phyloP scores from a whole-genome alignment of 2,329 filamentous ascomycete species.

The Beauveria asiatica region DNA sequence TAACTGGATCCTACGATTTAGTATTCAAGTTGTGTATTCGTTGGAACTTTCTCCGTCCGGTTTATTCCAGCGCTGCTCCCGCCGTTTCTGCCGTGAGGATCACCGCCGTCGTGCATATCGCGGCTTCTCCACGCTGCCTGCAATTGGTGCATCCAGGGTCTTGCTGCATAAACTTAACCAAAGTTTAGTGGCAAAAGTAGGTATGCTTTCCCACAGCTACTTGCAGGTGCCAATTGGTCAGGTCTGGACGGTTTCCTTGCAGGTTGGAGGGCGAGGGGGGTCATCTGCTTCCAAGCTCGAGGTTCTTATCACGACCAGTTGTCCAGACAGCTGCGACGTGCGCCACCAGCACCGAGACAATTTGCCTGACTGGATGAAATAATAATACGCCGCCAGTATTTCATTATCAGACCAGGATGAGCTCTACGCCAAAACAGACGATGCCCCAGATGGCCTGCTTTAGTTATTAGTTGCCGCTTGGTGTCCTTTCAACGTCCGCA shows the following conservation, averaged over 20 bases:
- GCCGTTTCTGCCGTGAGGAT: neutral
- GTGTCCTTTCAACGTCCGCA: neutral
- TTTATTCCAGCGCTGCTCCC: neutral
- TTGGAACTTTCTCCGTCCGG: too few relatives aligned
- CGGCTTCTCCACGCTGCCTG: constrained; percentile 3
- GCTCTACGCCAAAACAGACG: neutral
- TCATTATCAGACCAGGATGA: neutral
- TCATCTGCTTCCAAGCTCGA: neutral
- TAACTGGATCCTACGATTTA: too few relatives aligned
- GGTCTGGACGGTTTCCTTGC: too few relatives aligned
- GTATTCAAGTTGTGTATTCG: too few relatives aligned
- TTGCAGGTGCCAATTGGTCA: neutral
- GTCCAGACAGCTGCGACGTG: neutral
- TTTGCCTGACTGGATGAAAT: neutral
- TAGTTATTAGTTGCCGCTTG: neutral
- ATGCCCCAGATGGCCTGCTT: constrained; percentile 2
- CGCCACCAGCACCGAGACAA: neutral
- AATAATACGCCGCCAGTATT: neutral
- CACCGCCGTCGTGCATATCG: constrained; percentile 2
- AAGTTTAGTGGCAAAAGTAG: neutral
- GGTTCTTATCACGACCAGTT: neutral
- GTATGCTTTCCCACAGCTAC: neutral
- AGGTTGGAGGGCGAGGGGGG: too few relatives aligned
- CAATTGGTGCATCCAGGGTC: constrained; percentile 3
- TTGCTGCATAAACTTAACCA: neutral